phyloP scores from a whole-genome alignment of 2,329 filamentous ascomycete species.

The Aspergillus oerlinghausenensis region DNA sequence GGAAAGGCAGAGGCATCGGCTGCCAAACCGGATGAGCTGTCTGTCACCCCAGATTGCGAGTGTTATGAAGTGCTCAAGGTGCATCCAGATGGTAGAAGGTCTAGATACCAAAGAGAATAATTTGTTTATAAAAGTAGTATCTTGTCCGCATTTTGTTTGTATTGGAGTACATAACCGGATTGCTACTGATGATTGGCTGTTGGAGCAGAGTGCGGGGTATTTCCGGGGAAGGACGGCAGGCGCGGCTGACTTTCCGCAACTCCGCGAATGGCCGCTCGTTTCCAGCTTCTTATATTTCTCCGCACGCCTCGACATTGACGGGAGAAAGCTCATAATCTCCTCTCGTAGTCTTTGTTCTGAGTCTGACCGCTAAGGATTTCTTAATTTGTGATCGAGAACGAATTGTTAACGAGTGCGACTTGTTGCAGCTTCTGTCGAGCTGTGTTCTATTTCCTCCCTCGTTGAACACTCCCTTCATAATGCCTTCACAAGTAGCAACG shows the following conservation, averaged over 20 bases:
- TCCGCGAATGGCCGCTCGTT: constrained; percentile 14
- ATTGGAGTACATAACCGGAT: background rate
- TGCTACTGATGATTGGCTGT: background rate
- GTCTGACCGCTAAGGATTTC: background rate
- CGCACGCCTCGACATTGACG: background rate
- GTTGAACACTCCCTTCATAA: constrained; percentile 11
- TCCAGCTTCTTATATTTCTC: constrained; percentile 2
- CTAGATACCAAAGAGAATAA: background rate
- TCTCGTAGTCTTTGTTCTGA: background rate
- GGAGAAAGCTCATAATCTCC: background rate
- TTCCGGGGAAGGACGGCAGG: constrained; percentile 12
- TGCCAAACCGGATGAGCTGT: constrained; percentile 12
- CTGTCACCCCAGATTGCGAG: background rate
- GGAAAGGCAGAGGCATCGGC: constrained; percentile 12
- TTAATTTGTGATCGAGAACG: background rate
- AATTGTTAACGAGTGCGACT: background rate
- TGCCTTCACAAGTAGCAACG: constrained; percentile 35
- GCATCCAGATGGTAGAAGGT: background rate
- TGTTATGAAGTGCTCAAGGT: background rate
- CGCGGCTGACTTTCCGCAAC: constrained; percentile 16
- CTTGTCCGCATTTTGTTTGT: background rate
- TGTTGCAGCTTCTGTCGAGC: constrained; percentile 1
- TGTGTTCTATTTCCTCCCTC: background rate
- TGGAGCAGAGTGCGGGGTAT: constrained; percentile 7
- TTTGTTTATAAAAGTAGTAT: background rate